Evolutionary conservation across 2,329 filamentous ascomycete genomes (phyloP).

Genomic region (Thelonectria rubi): DNA sequence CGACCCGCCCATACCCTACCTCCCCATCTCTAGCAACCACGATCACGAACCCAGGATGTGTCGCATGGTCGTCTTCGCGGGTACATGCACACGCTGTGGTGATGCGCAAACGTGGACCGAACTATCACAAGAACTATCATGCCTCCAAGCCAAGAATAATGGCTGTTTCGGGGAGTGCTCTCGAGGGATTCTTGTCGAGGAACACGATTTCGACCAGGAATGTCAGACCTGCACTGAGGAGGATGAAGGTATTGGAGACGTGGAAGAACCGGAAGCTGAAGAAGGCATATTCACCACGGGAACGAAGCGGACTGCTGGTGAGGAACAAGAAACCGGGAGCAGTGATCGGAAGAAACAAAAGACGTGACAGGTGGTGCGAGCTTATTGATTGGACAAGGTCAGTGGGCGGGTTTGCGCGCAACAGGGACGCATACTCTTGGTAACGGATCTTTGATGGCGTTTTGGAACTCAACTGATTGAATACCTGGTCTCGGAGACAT

Average conservation of each 20-base stretch:
- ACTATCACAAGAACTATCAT: conserved; percentile 56
- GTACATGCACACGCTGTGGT: conserved; percentile 55
- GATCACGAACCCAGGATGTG: conserved; percentile 50
- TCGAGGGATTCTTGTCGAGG: conserved; percentile 52
- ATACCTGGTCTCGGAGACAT: conserved; percentile 13
- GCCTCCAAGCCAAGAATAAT: conserved; percentile 60
- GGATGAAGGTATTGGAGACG: conserved; percentile 54
- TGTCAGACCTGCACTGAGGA: conserved; percentile 55
- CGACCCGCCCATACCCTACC: no score
- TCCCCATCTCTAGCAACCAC: conserved; percentile 1
- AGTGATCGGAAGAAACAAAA: conserved; percentile 45
- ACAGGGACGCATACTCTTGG: conserved; percentile 7
- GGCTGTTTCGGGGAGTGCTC: conserved; percentile 56
- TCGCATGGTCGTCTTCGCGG: conserved; percentile 56
- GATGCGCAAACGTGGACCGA: conserved; percentile 54
- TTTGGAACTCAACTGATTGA: conserved; percentile 14
- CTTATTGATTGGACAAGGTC: conserved; percentile 1
- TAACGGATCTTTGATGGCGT: conserved; percentile 26
- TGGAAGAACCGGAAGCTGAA: conserved; percentile 42
- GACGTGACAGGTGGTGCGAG: conserved; percentile 33
- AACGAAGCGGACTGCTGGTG: conserved; percentile 33
- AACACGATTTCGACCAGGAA: conserved; percentile 59
- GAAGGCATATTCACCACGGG: conserved; percentile 23
- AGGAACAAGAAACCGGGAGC: conserved; percentile 31
- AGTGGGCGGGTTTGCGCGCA: conserved; percentile 9